Evolutionary conservation across 2,329 filamentous ascomycete species (phyloP), one percentile per base, ranked within the genome.

Genomic region (Paracoccidioides brasiliensis): DNA sequence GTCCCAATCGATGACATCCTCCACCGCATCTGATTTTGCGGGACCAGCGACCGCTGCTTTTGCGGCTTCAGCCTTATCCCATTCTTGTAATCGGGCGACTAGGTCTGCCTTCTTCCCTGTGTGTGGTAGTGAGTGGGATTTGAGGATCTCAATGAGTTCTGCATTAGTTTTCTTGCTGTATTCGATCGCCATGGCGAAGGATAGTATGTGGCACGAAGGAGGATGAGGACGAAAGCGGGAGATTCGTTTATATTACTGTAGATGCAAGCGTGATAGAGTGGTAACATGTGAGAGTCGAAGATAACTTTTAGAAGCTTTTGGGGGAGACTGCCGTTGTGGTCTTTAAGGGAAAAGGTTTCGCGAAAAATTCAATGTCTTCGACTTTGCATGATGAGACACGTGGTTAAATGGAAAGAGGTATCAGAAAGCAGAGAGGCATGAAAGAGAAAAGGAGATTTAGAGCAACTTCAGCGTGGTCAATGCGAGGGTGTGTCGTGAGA

Each of bases 161-260:
- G 72, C 73, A 54, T 76, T 75, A 53, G 74, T 77, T 64, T 76
- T 76, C 61, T 76, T 76, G 58, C 68, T 66, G 68, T 77, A 77
- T 58, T 76, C 74, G 57, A 69, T 66, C 43, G 70, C 61, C 70
- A 72, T 73, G 15, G 46, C 57, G 58, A 55, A 35, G 22, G 41
- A 46, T n/a, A n/a, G n/a, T n/a, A n/a, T 41, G 51, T 49, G 38
- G 32, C 40, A 33, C 12, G 40, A 33, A 28, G 22, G 33, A 5
- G 45, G 15, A 37, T 46, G 30, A 22, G 22, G 2, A 22, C 2
- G 40, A 55, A 15, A 15, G 10, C 15, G 49, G 37, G 44, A 4
- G 38, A 50, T 6, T 22, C 3, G 5, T 14, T 5, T 35, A 41
- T 35, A 44, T 38, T 38, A 45, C 10, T n/a, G 40, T 42, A 42